Evolutionary conservation across 2,329 filamentous ascomycete species (phyloP).

Genomic region (Diaporthe australafricana): DNA sequence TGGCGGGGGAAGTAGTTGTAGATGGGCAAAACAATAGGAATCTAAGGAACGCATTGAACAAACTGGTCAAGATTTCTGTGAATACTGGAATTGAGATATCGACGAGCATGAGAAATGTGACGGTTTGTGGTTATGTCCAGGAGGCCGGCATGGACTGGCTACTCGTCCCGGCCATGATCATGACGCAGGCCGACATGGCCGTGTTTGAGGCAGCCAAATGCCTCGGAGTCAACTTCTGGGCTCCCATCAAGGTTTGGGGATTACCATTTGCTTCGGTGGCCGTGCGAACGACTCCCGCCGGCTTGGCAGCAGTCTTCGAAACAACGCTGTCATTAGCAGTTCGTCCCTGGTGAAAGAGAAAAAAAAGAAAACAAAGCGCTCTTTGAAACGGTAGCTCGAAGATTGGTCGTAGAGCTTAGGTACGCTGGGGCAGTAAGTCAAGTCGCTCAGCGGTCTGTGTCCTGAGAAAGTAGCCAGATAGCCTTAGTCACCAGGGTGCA

Average conservation of each 20-base stretch:
- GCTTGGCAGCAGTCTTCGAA: neutral
- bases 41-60: constrained; percentile 37
- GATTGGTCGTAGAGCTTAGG: neutral
- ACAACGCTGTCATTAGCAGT: neutral
- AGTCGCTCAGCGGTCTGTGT: neutral
- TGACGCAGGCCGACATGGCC: neutral
- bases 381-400: neutral
- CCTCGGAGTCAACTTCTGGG: neutral
- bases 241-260: neutral
- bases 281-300: neutral
- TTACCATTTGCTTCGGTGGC: neutral
- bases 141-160: neutral
- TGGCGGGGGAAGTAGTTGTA: constrained; percentile 9
- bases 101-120: neutral
- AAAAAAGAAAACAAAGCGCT: neutral
- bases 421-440: too few relatives aligned
- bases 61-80: neutral
- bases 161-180: neutral
- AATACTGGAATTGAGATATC: neutral
- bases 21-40: constrained; percentile 34
- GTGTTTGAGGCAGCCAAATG: constrained; percentile 8
- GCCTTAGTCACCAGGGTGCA: neutral
- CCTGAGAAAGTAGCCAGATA: neutral
- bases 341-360: neutral
- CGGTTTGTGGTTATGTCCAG: neutral